Percentiles rank a stretch among this genome's conserved stretches.
phyloP scores from a whole-genome alignment of 2,329 filamentous ascomycete species.

The Alternaria triticina region DNA sequence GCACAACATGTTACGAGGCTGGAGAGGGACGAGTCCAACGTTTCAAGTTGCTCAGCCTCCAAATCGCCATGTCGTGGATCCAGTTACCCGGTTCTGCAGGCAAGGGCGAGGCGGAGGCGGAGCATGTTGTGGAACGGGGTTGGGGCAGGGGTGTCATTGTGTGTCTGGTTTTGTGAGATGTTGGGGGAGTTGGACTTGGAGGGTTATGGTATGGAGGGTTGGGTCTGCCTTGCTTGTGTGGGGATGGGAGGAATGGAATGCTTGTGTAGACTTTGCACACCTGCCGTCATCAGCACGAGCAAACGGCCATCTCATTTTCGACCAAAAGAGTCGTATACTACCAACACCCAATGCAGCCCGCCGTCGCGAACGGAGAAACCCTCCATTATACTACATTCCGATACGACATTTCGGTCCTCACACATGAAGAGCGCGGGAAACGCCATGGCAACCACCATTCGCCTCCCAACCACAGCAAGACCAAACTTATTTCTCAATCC shows the following conservation, averaged over 20 bases:
- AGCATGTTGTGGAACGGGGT: constrained; percentile 5
- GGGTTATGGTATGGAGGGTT: background rate
- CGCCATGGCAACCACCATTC: background rate
- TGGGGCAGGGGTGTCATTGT: background rate
- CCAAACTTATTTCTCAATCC: background rate
- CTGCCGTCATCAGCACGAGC: too few species aligned
- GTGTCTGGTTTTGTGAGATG: background rate
- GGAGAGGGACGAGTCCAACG: background rate
- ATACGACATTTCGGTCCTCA: background rate
- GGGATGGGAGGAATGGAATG: background rate
- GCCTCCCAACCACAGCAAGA: background rate
- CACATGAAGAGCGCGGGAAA: background rate
- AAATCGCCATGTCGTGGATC: background rate
- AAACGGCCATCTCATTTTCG: background rate
- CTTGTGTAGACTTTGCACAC: too few species aligned
- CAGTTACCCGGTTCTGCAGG: background rate
- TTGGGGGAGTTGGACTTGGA: background rate
- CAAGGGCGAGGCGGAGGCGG: background rate
- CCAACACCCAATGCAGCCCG: background rate
- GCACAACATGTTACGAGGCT: background rate
- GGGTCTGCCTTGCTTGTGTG: background rate
- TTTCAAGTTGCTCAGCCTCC: background rate
- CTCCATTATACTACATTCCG: background rate
- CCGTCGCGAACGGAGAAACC: background rate
- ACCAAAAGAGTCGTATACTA: background rate